Evolutionary conservation across 2,329 filamentous ascomycete species (phyloP), one percentile per base, ranked within the genome.

Genomic region (Zarea fungicola): DNA sequence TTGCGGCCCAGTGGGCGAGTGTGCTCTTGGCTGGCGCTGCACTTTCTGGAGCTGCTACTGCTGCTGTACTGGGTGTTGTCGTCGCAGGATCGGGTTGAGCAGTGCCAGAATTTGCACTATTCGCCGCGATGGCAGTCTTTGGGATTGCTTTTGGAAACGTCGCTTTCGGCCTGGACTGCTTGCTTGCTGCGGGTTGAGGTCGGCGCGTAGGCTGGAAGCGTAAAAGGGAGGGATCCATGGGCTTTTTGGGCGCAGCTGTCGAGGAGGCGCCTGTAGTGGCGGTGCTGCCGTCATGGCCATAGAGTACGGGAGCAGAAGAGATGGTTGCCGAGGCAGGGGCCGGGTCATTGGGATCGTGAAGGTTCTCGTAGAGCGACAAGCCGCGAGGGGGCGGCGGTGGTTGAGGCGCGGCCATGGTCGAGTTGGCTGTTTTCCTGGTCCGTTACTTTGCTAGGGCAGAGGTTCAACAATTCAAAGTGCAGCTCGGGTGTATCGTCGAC

Each of bases 171-270:
- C 73, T 82, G 69, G 62, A 65, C 61, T 66, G 78, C 62, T 70
- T 85, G 35, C 6, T 34, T 48, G 26, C 14, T 8, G 36, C 8
- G 58, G 65, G 57, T 60, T 89, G 82, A 21, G 88, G 87, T 53
- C 88, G 81, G 60, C 87, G 87, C 56, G 90, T 90, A 44, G 89
- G 89, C 65, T 95, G 89, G 71, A 95, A 95, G 65, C 86, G 85
- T 54, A n/a, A n/a, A n/a, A 95, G 76, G 60, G 87, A 81, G 65
- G 73, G 64, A 46, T 78, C 73, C 39, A 73, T 55, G 13, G 69
- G 72, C 67, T 87, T 89, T 66, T 84, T 90, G 59, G 49, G 14
- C 2, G 56, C 25, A 10, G 73, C 55, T 57, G 78, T 71, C 51
- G 70, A 64, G 37, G 66, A 59, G 34, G 64, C 59, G 18, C n/a